phyloP scores from a whole-genome alignment of 1,284 basidiomycete species.

The Leccinum colubrinum region DNA sequence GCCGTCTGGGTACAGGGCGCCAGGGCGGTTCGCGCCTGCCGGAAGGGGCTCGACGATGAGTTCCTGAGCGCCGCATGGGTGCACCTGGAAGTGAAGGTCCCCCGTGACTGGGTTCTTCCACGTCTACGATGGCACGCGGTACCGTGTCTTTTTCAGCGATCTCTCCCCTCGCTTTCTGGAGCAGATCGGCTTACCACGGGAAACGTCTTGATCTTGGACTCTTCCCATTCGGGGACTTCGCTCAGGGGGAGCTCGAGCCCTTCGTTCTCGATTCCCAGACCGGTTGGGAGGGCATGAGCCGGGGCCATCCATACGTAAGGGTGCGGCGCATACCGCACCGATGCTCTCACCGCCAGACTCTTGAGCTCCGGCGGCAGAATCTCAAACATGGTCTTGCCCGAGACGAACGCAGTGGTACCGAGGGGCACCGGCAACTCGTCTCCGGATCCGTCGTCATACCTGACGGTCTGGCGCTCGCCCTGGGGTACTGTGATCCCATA shows the following conservation, averaged over 20 bases:
- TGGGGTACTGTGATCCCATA: conserved; percentile 78
- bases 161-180: background rate
- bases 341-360: conserved; percentile 75
- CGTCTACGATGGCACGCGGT: conserved; percentile 37
- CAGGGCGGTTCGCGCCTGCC: conserved; percentile 39
- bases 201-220: conserved; percentile 61
- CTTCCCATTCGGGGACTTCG: conserved; percentile 66
- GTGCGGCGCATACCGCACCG: conserved; percentile 67
- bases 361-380: conserved; percentile 73
- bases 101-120: conserved; percentile 83
- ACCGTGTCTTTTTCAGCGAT: background rate
- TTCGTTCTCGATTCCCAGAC: conserved; percentile 70
- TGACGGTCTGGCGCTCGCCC: conserved; percentile 64
- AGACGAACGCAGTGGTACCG: conserved; percentile 84
- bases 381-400: conserved; percentile 85
- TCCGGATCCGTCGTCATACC: conserved; percentile 89
- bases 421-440: conserved; percentile 82
- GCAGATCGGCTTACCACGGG: conserved; percentile 51
- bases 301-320: conserved; percentile 79
- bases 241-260: conserved; percentile 56
- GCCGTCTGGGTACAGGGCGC: conserved; percentile 66
- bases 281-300: conserved; percentile 61
- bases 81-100: conserved; percentile 67
- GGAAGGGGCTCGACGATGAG: conserved; percentile 59
- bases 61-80: conserved; percentile 53